Percentiles rank a stretch among this genome's conserved stretches.
Evolutionary conservation across 202 grass and related monocot genomes (phyloP).

Genomic region (Thinopyrum obtusiflorum): DNA sequence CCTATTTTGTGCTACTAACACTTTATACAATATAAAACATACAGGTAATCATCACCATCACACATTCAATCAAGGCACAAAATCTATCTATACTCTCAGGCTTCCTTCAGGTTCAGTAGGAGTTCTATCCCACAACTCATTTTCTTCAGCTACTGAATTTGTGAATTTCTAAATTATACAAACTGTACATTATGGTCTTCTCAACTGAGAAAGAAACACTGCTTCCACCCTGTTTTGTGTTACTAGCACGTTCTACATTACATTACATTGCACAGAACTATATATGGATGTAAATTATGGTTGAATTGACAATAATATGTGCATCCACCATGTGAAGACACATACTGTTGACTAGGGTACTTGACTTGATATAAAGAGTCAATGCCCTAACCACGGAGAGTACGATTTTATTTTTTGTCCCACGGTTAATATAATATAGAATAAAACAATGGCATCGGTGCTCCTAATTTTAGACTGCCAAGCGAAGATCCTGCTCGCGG

Average conservation of each 20-base stretch:
- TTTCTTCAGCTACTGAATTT: not conserved
- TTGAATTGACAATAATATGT: not conserved
- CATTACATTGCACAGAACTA: not conserved
- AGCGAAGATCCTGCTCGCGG: not conserved
- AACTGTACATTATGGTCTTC: not conserved
- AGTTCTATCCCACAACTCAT: not conserved
- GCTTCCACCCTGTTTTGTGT: not conserved
- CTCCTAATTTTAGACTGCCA: not conserved
- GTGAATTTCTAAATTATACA: not conserved
- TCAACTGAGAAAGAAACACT: not conserved
- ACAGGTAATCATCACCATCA: not conserved
- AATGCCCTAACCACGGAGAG: not conserved
- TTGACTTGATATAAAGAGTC: not conserved
- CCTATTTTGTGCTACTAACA: not conserved
- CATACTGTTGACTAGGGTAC: not conserved
- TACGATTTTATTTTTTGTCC: not conserved
- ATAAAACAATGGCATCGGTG: not conserved
- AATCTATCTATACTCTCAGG: not conserved
- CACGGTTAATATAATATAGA: not conserved
- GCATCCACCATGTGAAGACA: not conserved
- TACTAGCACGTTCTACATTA: not conserved
- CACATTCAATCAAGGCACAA: not conserved
- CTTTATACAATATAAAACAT: not conserved
- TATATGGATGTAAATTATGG: constrained; percentile 4
- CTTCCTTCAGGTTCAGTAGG: no score